Conservation (phyloP, 306 rosid species). For the Medicago arabica region DNA sequence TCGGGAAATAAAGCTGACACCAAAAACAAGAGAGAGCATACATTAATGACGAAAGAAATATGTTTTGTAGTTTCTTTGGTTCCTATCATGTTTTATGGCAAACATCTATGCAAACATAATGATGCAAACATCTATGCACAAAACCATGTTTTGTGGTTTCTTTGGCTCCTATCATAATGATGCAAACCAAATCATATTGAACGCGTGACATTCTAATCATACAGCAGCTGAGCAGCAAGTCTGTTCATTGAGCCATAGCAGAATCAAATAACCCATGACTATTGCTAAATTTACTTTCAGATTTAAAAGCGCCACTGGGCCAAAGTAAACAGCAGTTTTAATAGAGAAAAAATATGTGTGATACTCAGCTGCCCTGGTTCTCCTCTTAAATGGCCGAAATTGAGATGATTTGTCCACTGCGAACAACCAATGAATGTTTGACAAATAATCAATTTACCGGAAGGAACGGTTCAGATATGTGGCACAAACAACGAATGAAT, state of each 20-base stretch:
- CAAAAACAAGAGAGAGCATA: conserved; percentile 35
- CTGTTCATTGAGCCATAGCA: not conserved
- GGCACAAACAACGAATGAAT: not conserved
- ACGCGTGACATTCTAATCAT: not conserved
- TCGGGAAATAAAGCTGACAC: conserved; percentile 72
- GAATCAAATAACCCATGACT: not conserved
- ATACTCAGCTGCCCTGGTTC: too few species aligned
- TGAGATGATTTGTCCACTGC: not conserved
- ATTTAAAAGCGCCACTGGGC: not conserved
- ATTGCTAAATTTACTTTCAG: conserved; percentile 2
- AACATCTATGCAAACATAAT: too few species aligned
- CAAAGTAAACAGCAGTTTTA: conserved; percentile 31
- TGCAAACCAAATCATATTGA: not conserved
- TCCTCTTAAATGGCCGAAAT: not conserved
- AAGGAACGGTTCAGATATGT: not conserved
- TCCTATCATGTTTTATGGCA: too few species aligned
- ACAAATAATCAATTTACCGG: not conserved
- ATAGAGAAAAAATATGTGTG: not conserved
- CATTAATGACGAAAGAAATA: conserved; percentile 8
- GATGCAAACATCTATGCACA: too few species aligned
- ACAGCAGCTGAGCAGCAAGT: not conserved
- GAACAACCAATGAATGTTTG: not conserved
- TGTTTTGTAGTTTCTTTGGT: too few species aligned
- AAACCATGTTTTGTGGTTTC: too few species aligned
- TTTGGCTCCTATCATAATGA: too few species aligned